phyloP scores from a whole-genome alignment of 306 rosid genomes.

The Vicia faba region DNA sequence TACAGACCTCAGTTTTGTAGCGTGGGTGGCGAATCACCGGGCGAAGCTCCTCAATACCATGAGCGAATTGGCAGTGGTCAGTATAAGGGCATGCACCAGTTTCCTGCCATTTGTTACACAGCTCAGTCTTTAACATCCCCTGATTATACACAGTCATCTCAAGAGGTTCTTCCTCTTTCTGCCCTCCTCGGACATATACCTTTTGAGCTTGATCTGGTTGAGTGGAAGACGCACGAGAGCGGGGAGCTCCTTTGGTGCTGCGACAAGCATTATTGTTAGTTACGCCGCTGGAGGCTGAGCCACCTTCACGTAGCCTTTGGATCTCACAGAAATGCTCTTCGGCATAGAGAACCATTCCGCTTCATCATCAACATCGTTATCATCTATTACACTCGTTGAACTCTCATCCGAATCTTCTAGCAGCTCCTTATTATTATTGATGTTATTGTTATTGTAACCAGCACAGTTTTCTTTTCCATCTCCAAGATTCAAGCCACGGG shows the following conservation, averaged over 20 bases:
- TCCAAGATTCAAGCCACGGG: conserved; percentile 38
- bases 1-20: no score
- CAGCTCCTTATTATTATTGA: conserved; percentile 34
- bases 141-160: conserved; percentile 78
- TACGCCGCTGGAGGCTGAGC: conserved; percentile 42
- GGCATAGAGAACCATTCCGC: conserved; percentile 74
- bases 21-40: no score
- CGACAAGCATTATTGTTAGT: conserved; percentile 45
- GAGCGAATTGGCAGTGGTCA: no score
- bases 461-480: conserved; percentile 51
- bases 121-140: conserved; percentile 92
- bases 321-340: conserved; percentile 90
- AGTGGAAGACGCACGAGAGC: conserved; percentile 54
- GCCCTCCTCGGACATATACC: conserved; percentile 59
- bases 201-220: conserved; percentile 54
- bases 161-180: conserved; percentile 58
- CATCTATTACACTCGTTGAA: conserved; percentile 65
- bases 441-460: conserved; percentile 42
- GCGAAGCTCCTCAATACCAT: no score
- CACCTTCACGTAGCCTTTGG: conserved; percentile 74
- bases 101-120: no score
- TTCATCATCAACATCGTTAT: conserved; percentile 43
- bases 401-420: conserved; percentile 55
- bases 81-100: no score
- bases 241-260: conserved; percentile 46